phyloP scores from a whole-genome alignment of 1,284 basidiomycete genomes.

The Ustilago sp. region DNA sequence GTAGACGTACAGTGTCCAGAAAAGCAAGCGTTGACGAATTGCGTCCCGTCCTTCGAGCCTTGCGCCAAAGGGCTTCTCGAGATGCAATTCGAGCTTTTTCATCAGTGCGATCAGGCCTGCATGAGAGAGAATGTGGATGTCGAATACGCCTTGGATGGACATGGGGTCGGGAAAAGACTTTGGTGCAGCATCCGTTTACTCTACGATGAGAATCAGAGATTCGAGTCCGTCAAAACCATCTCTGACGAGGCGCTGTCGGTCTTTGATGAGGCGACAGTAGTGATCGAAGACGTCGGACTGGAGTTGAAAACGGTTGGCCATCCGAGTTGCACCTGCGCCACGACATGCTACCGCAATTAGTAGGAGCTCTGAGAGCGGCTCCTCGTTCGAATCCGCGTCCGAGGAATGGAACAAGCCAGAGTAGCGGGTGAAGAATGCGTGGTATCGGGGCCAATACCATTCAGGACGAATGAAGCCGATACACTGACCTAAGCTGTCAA shows the following conservation, averaged over 20 bases:
- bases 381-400: background rate
- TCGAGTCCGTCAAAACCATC: conserved; percentile 39
- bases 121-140: conserved; percentile 32
- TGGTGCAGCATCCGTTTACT: conserved; percentile 18
- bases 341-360: conserved; percentile 36
- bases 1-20: conserved; percentile 45
- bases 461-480: conserved; percentile 42
- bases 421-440: conserved; percentile 33
- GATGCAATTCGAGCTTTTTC: conserved; percentile 41
- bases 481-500: conserved; percentile 32
- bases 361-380: conserved; percentile 38
- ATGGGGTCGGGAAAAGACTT: conserved; percentile 30
- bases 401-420: conserved; percentile 10
- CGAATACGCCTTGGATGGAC: conserved; percentile 31
- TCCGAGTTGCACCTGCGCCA: conserved; percentile 19
- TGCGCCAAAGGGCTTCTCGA: conserved; percentile 29
- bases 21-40: conserved; percentile 31
- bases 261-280: conserved; percentile 36
- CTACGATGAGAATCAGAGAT: conserved; percentile 35
- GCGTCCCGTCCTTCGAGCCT: conserved; percentile 31
- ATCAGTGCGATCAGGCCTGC: conserved; percentile 35
- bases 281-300: conserved; percentile 29
- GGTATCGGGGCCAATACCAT: conserved; percentile 43
- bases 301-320: conserved; percentile 42
- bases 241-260: conserved; percentile 30